phyloP scores from a whole-genome alignment of 2,329 filamentous ascomycete species.

The Aureobasidium sp. region DNA sequence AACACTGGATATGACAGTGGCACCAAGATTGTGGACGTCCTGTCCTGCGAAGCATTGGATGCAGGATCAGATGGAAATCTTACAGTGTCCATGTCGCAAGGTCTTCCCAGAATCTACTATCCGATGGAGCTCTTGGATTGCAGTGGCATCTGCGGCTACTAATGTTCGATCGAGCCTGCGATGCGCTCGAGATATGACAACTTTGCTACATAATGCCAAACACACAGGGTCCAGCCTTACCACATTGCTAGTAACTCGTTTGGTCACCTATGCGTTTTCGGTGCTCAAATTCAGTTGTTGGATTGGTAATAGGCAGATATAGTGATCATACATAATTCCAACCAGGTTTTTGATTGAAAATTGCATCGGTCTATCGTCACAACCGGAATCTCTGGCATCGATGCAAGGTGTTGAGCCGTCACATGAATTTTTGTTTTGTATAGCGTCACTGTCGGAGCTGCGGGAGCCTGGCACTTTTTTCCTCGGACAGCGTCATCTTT shows the following conservation, averaged over 20 bases:
- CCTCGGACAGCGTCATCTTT: neutral
- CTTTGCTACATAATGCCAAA: neutral
- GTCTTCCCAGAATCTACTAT: slow-evolving; percentile 29
- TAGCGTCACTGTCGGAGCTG: neutral
- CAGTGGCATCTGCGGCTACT: slow-evolving; percentile 17
- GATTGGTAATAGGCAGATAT: slow-evolving; percentile 3
- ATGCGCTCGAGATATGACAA: neutral
- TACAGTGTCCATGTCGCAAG: slow-evolving; percentile 26
- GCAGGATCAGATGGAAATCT: slow-evolving; percentile 22
- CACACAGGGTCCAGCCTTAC: neutral
- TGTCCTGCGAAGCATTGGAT: slow-evolving; percentile 26
- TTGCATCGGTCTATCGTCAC: neutral
- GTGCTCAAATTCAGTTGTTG: neutral
- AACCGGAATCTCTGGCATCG: neutral
- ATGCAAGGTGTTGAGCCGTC: neutral
- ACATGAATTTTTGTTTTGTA: slow-evolving; percentile 5
- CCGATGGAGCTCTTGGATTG: slow-evolving; percentile 16
- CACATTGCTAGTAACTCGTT: neutral
- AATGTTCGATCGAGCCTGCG: neutral
- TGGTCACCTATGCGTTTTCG: neutral
- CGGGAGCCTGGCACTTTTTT: neutral
- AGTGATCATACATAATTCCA: slow-evolving; percentile 1
- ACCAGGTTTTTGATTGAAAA: neutral
- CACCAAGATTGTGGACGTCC: slow-evolving; percentile 29
- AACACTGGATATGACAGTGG: slow-evolving; percentile 22